A percentile compares a stretch with the other conserved stretches of the same genome.
Conservation (phyloP, 306 rosid species). For the Fragaria iinumae region DNA sequence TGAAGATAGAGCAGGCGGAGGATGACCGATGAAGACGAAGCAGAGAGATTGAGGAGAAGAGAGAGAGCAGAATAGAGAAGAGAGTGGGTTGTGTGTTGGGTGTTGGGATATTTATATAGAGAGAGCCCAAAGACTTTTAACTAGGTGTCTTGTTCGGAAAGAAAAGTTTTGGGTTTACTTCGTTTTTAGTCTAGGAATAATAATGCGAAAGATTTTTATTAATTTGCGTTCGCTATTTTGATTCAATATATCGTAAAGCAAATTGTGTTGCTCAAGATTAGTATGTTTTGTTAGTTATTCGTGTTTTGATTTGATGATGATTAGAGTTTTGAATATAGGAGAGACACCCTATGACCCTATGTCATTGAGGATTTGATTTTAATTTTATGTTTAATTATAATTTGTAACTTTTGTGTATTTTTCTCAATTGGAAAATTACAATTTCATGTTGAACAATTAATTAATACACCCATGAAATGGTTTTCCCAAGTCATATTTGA, state of each 20-base stretch:
- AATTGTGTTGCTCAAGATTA: no score
- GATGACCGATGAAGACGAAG: constrained; percentile 14
- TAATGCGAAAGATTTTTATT: neutral
- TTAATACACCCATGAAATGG: neutral
- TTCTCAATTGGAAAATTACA: neutral
- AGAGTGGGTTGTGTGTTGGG: constrained; percentile 1
- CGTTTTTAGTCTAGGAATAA: constrained; percentile 24
- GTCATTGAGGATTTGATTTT: no score
- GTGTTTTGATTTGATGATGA: no score
- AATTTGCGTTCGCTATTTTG: neutral
- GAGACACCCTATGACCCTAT: no score
- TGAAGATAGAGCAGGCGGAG: constrained; percentile 21
- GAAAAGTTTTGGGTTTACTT: constrained; percentile 34
- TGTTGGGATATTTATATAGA: constrained; percentile 39
- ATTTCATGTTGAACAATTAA: neutral
- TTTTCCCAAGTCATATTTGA: neutral
- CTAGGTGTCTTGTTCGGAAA: constrained; percentile 48
- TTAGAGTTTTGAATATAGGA: no score
- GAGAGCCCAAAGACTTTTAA: neutral
- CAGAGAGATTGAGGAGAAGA: neutral
- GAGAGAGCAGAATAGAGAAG: no score
- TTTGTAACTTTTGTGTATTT: neutral
- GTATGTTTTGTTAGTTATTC: no score
- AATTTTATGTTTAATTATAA: no score
- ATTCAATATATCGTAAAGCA: no score